Evolutionary conservation across 2,329 filamentous ascomycete genomes (phyloP).

Genomic region (Pseudonectria buxi): DNA sequence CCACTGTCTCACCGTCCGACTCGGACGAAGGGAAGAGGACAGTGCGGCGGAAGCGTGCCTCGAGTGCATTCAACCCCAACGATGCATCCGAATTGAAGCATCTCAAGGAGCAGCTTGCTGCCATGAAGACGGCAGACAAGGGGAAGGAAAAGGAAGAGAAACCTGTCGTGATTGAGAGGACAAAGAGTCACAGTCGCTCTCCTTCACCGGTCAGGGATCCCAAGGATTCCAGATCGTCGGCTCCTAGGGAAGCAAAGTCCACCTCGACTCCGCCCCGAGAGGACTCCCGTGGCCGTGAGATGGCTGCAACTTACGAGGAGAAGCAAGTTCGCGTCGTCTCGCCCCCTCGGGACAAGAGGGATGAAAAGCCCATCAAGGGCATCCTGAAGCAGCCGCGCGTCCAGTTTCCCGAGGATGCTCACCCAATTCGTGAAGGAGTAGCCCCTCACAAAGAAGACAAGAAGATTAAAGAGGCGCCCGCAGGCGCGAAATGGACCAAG

Average conservation of each 20-base stretch:
- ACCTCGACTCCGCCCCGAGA: slow-evolving; percentile 14
- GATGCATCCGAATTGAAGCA: slow-evolving; percentile 43
- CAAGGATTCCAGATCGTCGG: slow-evolving; percentile 1
- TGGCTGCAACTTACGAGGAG: slow-evolving; percentile 30
- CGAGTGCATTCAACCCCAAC: slow-evolving; percentile 45
- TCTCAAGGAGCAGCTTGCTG: slow-evolving; percentile 44
- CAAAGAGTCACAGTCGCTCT: slow-evolving; percentile 18
- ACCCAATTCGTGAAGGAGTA: slow-evolving; percentile 80
- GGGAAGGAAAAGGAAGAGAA: slow-evolving; percentile 16
- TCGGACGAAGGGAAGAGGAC: slow-evolving; percentile 36
- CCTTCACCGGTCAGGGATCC: slow-evolving; percentile 13
- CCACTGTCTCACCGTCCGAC: slow-evolving; percentile 28
- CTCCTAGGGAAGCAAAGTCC: slow-evolving; percentile 6
- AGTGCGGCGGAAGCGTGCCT: slow-evolving; percentile 31
- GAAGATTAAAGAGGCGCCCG: slow-evolving; percentile 61
- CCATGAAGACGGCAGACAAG: slow-evolving; percentile 27
- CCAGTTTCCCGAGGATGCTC: slow-evolving; percentile 80
- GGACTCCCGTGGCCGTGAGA: slow-evolving; percentile 37
- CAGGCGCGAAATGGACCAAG: slow-evolving; percentile 86
- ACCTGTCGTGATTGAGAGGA: slow-evolving; percentile 18
- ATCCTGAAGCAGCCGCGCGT: slow-evolving; percentile 78
- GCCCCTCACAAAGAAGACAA: slow-evolving; percentile 87
- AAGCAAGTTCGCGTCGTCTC: slow-evolving; percentile 63
- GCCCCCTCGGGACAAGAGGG: slow-evolving; percentile 57
- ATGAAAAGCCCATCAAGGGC: slow-evolving; percentile 67